phyloP scores from a whole-genome alignment of 805 yeast genomes.

The Barnettozyma botsteinii region DNA sequence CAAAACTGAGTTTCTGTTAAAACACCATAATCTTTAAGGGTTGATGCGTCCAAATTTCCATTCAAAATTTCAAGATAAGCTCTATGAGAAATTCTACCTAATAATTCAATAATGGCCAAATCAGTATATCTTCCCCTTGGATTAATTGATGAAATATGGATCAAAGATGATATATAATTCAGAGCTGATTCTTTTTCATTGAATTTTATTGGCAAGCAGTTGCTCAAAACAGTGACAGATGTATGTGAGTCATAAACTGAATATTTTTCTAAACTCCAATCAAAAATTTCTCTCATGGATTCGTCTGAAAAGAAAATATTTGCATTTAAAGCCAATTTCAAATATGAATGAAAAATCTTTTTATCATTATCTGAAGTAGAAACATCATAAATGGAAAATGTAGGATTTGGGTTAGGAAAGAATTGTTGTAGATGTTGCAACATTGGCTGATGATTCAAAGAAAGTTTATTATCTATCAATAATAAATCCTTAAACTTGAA shows the following conservation, averaged over 20 bases:
- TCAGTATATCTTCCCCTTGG: conserved; percentile 48
- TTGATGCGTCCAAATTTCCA: conserved; percentile 27
- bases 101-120: conserved; percentile 54
- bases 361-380: conserved; percentile 34
- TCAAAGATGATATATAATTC: conserved; percentile 58
- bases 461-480: conserved; percentile 23
- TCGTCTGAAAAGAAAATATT: conserved; percentile 46
- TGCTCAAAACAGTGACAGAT: conserved; percentile 39
- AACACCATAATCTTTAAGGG: conserved; percentile 52
- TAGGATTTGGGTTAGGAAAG: conserved; percentile 42
- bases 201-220: conserved; percentile 44
- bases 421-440: conserved; percentile 30
- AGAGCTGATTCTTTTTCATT: conserved; percentile 35
- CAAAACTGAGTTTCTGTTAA: conserved; percentile 58
- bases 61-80: conserved; percentile 33
- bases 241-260: conserved; percentile 46
- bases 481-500: conserved; percentile 30
- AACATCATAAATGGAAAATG: conserved; percentile 36
- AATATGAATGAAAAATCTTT: conserved; percentile 41
- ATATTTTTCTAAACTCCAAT: conserved; percentile 44
- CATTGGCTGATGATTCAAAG: conserved; percentile 32
- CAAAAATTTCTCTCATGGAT: conserved; percentile 45
- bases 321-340: conserved; percentile 48
- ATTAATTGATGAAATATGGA: conserved; percentile 65
- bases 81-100: conserved; percentile 55